phyloP scores from a whole-genome alignment of 2,329 filamentous ascomycete genomes.

The Phaeosphaeria sp. region DNA sequence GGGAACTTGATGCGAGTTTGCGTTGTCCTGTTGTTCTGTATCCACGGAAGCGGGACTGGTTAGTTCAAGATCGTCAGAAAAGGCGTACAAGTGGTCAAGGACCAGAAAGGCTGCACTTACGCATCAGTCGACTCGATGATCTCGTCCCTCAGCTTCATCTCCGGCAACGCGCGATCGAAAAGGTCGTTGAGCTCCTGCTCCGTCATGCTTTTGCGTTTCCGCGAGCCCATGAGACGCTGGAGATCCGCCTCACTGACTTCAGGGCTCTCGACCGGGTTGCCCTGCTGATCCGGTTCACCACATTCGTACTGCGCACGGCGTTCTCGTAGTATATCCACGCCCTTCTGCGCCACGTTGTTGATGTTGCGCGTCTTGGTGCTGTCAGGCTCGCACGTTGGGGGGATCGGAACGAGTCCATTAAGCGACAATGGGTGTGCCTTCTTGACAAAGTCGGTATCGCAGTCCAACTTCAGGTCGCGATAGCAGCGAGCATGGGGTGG shows the following conservation, averaged over 20 bases:
- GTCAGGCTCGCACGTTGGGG: constrained; percentile 93
- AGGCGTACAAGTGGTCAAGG: constrained; percentile 28
- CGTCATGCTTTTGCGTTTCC: constrained; percentile 81
- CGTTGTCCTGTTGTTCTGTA: constrained; percentile 73
- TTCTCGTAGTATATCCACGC: constrained; percentile 84
- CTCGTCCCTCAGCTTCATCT: constrained; percentile 70
- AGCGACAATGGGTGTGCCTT: constrained; percentile 84
- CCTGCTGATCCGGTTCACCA: constrained; percentile 72
- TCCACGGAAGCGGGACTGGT: constrained; percentile 79
- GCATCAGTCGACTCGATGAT: constrained; percentile 62
- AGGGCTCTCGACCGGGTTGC: constrained; percentile 65
- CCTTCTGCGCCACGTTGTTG: constrained; percentile 85
- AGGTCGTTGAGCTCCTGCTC: constrained; percentile 92
- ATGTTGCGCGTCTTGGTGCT: constrained; percentile 89
- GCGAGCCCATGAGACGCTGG: constrained; percentile 76
- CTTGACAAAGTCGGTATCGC: constrained; percentile 86
- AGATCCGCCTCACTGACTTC: constrained; percentile 74
- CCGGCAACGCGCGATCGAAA: constrained; percentile 75
- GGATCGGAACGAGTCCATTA: constrained; percentile 79
- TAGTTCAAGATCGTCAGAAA: constrained; percentile 66
- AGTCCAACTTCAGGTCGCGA: constrained; percentile 75
- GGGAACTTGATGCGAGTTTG: constrained; percentile 82
- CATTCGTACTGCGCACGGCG: constrained; percentile 91
- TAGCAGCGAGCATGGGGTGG: constrained; percentile 91
- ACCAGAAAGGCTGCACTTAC: constrained; percentile 56